These are phyloP conservation scores for Pseudocercospora fuligena DNA, from an alignment of 2,329 filamentous ascomycete species.

Conservation along the genomic window DNA sequence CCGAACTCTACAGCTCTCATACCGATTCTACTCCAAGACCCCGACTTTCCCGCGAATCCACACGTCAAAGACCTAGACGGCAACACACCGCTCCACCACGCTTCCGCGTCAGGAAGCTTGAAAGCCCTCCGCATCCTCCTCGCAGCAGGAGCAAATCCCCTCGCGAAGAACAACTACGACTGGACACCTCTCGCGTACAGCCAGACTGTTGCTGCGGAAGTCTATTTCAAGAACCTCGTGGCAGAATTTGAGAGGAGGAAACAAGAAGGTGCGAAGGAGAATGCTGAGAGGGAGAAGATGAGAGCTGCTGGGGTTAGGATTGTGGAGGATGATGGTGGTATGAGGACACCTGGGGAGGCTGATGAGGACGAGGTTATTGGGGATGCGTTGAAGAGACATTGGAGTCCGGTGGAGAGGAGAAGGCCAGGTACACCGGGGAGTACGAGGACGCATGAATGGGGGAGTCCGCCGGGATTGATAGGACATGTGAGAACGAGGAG, in stretches of 20 bases:
- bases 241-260: slow-evolving; percentile 70
- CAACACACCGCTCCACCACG: slow-evolving; percentile 88
- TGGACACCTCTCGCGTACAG: slow-evolving; percentile 87
- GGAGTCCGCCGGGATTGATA: slow-evolving; percentile 27
- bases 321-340: slow-evolving; percentile 30
- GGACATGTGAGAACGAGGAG: slow-evolving; percentile 33
- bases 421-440: slow-evolving; percentile 35
- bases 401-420: slow-evolving; percentile 39
- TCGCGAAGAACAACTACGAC: slow-evolving; percentile 73
- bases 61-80: slow-evolving; percentile 65
- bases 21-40: slow-evolving; percentile 45
- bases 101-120: slow-evolving; percentile 78
- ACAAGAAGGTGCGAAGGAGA: slow-evolving; percentile 46
- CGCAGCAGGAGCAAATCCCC: slow-evolving; percentile 75
- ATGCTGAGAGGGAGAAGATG: slow-evolving; percentile 37
- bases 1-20: slow-evolving; percentile 47
- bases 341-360: slow-evolving; percentile 13
- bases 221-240: slow-evolving; percentile 79
- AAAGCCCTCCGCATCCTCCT: slow-evolving; percentile 77
- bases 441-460: slow-evolving; percentile 34
- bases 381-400: slow-evolving; percentile 38
- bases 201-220: slow-evolving; percentile 79
- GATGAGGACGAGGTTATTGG: slow-evolving; percentile 36
- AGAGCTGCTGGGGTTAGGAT: slow-evolving; percentile 38
- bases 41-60: slow-evolving; percentile 39